Evolutionary conservation across 176 grass and related monocot genomes (phyloP), one percentile per base, ranked within the genome.

Genomic region (Pontederia paniculata): DNA sequence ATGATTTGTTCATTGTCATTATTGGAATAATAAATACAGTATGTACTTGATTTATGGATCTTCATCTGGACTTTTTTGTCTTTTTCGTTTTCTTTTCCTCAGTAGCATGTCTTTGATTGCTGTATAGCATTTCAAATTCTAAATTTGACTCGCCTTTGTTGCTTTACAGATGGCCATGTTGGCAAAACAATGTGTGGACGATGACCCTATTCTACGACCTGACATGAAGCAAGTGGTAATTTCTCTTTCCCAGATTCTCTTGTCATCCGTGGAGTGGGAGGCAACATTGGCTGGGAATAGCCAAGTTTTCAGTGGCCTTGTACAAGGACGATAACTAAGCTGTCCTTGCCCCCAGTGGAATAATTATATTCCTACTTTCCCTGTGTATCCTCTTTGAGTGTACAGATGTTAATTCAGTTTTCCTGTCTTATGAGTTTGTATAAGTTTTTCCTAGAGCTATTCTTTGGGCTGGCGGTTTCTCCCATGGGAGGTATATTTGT

Each of bases 191-290:
- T 98, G 93, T 15, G 93, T 88, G 17, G 93, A 98, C 21, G 93
- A 98, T 55, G 93, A 98, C 66, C 93, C 93, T 20, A 77, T 91
- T 62, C 69, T 98, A 54, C 80, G 93, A 66, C 83, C 87, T 2
- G 93, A 98, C 48, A 91, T 98, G 93, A 91, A 98, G 77, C 93
- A 88, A 74, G 83, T 81, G 23, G 93, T 98, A 46, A 98, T 98
- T 47, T 74, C 93, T 57, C 67, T 98, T 15, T 98, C 93, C 13
- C 93, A 98, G 17, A 88, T 98, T 72, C 77, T 98, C 31, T 74
- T 98, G 9, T 98, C 93, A 8, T 98, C 93, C 41, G 80, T 91
- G 23, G 93, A 98, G 68, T 98, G 93, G 93, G 93, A 98, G 54
- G 77, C 93, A 1, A 82, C 83, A 0, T 70, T 82, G 37, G 93